Conservation (phyloP, 2,329 filamentous ascomycete genomes). For the Fonsecaea monophora region DNA sequence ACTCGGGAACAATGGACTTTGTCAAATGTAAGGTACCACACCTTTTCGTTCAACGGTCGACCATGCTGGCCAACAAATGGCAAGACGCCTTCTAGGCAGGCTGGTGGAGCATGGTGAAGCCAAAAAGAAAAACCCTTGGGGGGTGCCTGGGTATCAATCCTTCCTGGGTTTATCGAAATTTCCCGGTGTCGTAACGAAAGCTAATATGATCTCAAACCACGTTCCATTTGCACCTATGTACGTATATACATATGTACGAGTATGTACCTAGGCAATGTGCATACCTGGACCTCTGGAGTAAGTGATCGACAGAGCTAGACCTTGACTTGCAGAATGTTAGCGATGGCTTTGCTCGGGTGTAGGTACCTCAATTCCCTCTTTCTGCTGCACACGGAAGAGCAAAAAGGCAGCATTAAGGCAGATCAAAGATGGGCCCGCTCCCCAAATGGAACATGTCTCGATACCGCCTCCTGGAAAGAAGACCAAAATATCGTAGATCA, state of each 20-base stretch:
- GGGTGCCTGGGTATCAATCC: not conserved
- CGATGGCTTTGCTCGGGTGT: not conserved
- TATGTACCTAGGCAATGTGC: no score
- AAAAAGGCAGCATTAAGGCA: not conserved
- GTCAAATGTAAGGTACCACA: conserved; percentile 18
- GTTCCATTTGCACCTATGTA: not conserved
- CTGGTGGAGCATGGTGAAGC: conserved; percentile 7
- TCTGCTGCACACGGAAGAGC: not conserved
- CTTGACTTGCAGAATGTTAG: conserved; percentile 15
- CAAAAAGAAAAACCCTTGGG: not conserved
- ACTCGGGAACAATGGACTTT: not conserved
- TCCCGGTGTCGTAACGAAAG: conserved; percentile 4
- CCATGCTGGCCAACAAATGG: not conserved
- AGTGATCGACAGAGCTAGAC: conserved; percentile 12
- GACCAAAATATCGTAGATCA: not conserved
- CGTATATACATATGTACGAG: no score
- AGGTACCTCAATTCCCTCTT: not conserved
- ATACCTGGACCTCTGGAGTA: not conserved
- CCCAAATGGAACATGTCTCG: not conserved
- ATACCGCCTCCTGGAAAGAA: not conserved
- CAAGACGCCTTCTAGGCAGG: not conserved
- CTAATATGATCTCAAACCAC: conserved; percentile 14
- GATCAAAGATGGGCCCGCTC: not conserved
- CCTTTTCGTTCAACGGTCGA: not conserved
- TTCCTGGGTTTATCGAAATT: conserved; percentile 1